phyloP scores from a whole-genome alignment of 495 filamentous ascomycete species.

The Neurospora sp. region DNA sequence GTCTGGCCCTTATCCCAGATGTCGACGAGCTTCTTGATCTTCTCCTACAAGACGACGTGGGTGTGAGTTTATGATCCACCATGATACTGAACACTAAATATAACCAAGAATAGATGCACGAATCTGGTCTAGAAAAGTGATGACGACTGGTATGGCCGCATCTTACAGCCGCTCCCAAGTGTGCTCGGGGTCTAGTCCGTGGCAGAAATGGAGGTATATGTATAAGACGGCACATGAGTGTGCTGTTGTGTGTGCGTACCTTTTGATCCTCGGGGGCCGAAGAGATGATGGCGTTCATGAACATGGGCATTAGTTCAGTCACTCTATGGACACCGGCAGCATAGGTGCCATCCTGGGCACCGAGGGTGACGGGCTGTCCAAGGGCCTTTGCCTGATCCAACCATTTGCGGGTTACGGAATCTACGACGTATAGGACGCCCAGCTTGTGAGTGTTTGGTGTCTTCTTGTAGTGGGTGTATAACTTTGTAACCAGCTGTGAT shows the following conservation, averaged over 20 bases:
- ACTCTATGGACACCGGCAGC: conserved; percentile 94
- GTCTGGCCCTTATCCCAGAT: conserved; percentile 96
- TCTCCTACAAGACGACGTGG: conserved; percentile 58
- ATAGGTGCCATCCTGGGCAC: conserved; percentile 80
- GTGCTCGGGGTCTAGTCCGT: not conserved
- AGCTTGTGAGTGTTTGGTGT: conserved; percentile 91
- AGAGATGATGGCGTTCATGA: conserved; percentile 94
- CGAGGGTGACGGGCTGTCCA: conserved; percentile 66
- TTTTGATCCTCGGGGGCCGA: conserved; percentile 91
- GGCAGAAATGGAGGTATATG: not conserved
- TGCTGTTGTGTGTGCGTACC: conserved; percentile 55
- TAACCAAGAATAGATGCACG: not conserved
- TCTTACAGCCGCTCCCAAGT: not conserved
- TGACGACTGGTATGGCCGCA: not conserved
- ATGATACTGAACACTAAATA: not conserved
- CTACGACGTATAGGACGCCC: conserved; percentile 99
- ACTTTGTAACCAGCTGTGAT: conserved; percentile 88
- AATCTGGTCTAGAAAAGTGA: not conserved
- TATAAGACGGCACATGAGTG: conserved; percentile 6
- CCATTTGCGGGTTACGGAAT: conserved; percentile 98
- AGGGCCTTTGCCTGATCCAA: conserved; percentile 84
- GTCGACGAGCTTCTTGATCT: conserved; percentile 89
- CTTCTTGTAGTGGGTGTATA: conserved; percentile 96
- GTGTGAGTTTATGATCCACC: conserved; percentile 31
- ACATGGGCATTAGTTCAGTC: conserved; percentile 78